These are phyloP conservation scores for Penstemon davidsonii DNA, from an alignment of 257 asterid genomes.

Conservation along the genomic window DNA sequence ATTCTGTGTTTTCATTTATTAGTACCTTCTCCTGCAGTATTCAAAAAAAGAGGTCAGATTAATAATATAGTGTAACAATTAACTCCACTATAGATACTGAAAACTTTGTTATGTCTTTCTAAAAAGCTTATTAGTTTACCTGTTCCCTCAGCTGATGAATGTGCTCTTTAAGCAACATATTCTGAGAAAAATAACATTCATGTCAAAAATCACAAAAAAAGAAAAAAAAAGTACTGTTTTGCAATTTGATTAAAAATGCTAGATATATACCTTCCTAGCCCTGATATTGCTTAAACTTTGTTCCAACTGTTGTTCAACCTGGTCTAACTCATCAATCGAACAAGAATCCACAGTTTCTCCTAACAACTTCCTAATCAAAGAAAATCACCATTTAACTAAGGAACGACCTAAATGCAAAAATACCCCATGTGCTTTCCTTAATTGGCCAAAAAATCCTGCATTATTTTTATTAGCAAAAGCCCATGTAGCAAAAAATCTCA, in stretches of 20 bases:
- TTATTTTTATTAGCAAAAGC: no score
- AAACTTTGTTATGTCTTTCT: neutral
- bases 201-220: neutral
- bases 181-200: slow-evolving; percentile 33
- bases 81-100: neutral
- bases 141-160: slow-evolving; percentile 42
- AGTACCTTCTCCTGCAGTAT: slow-evolving; percentile 44
- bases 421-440: no score
- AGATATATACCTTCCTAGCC: slow-evolving; percentile 46
- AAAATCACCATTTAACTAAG: no score
- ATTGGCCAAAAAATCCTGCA: no score
- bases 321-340: slow-evolving; percentile 42
- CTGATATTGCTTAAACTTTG: slow-evolving; percentile 47
- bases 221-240: neutral
- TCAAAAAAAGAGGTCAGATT: neutral
- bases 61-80: neutral
- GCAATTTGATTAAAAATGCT: neutral
- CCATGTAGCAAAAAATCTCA: no score
- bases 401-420: no score
- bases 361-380: slow-evolving; percentile 41
- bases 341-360: slow-evolving; percentile 48
- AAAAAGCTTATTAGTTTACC: slow-evolving; percentile 32
- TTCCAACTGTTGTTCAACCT: slow-evolving; percentile 48
- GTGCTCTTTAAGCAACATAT: slow-evolving; percentile 33
- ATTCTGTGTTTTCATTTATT: slow-evolving; percentile 40